Percentiles rank a stretch among this genome's conserved stretches.
Conservation (phyloP, 2,329 filamentous ascomycete species). For the Geosmithia morbida region DNA sequence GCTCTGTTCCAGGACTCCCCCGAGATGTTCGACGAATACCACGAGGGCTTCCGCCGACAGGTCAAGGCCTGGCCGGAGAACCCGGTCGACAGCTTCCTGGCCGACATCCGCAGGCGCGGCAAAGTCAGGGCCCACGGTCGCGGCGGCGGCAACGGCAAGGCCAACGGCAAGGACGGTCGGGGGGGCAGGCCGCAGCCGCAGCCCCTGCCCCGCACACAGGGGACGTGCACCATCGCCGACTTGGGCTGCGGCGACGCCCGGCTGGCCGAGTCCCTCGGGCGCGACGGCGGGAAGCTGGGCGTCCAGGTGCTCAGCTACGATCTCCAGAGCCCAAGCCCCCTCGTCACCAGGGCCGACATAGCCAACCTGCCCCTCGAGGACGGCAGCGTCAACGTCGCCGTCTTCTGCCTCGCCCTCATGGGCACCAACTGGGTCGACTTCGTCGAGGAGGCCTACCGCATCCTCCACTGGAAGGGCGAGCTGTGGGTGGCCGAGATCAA, state of each 20-base stretch:
- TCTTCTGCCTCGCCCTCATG: constrained; percentile 97
- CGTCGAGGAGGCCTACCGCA: constrained; percentile 85
- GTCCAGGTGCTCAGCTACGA: constrained; percentile 76
- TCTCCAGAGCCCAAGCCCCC: constrained; percentile 58
- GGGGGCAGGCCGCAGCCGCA: no score
- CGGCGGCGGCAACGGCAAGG: constrained; percentile 8
- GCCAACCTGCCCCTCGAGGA: constrained; percentile 65
- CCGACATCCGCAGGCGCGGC: constrained; percentile 54
- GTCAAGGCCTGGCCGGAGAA: constrained; percentile 95
- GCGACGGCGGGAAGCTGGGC: constrained; percentile 45
- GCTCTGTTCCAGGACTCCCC: constrained; percentile 71
- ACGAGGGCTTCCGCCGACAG: constrained; percentile 89
- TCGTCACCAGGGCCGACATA: constrained; percentile 83
- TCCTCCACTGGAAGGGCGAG: constrained; percentile 88
- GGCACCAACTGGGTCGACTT: constrained; percentile 98
- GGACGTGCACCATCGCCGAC: constrained; percentile 70
- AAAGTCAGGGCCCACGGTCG: constrained; percentile 23
- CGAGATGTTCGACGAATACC: constrained; percentile 92
- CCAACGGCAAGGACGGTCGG: constrained; percentile 1
- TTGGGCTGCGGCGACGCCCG: constrained; percentile 87
- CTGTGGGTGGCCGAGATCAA: constrained; percentile 98
- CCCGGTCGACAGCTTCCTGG: constrained; percentile 78
- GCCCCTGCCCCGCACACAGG: constrained; percentile 58
- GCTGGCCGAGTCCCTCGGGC: constrained; percentile 55
- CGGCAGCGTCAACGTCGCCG: constrained; percentile 66